phyloP scores from a whole-genome alignment of 176 grass and related monocot genomes.

The Tuctoria greenei region DNA sequence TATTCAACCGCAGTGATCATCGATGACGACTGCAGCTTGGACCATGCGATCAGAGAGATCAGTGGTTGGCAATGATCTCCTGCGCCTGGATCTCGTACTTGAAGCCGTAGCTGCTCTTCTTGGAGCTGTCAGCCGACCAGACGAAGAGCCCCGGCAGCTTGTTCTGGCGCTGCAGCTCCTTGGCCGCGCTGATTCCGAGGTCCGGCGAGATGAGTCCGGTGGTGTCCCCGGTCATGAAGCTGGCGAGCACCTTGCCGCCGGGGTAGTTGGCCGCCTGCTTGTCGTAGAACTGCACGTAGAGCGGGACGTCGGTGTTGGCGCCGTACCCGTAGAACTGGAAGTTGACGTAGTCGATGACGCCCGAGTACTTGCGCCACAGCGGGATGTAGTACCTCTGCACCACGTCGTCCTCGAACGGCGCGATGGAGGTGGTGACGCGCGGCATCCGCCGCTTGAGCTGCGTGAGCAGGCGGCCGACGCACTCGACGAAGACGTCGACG shows the following conservation, averaged over 20 bases:
- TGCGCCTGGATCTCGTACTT: slow-evolving; percentile 43
- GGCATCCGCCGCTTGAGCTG: slow-evolving; percentile 30
- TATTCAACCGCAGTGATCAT: neutral
- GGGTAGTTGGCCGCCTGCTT: slow-evolving; percentile 32
- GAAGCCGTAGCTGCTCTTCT: slow-evolving; percentile 11
- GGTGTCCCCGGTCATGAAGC: slow-evolving; percentile 35
- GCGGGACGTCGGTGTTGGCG: slow-evolving; percentile 25
- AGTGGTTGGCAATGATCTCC: slow-evolving; percentile 48
- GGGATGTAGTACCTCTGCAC: slow-evolving; percentile 54
- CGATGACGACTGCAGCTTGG: neutral
- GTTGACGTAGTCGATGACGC: slow-evolving; percentile 59
- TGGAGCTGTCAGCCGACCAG: slow-evolving; percentile 57
- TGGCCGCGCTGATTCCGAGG: slow-evolving; percentile 25
- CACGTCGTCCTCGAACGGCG: slow-evolving; percentile 36
- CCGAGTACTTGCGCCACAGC: slow-evolving; percentile 41
- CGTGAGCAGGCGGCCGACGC: slow-evolving; percentile 45
- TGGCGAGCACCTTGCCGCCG: slow-evolving; percentile 48
- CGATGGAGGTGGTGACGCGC: slow-evolving; percentile 52
- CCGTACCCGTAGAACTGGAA: slow-evolving; percentile 82
- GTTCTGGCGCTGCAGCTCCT: slow-evolving; percentile 42
- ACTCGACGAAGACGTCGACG: slow-evolving; percentile 43
- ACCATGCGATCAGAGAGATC: neutral
- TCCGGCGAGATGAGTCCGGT: slow-evolving; percentile 32
- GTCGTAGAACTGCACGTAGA: slow-evolving; percentile 51
- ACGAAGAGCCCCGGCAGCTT: slow-evolving; percentile 61